Conservation (phyloP, 148 eudicot species). For the Chenopodium berlandieri region DNA sequence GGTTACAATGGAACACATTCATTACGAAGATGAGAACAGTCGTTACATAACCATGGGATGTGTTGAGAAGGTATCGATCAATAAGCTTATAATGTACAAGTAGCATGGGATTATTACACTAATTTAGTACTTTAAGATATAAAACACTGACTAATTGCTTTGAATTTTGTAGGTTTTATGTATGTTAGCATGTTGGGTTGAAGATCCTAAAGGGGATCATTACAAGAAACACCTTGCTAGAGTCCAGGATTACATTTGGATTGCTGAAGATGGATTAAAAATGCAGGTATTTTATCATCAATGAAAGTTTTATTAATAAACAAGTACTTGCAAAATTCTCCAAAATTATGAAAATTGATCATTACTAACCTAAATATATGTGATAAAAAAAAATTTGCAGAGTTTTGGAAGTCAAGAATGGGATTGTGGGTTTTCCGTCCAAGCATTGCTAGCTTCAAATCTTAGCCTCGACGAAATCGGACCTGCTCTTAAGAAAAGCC, state of each 20-base stretch:
- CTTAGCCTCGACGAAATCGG: slow-evolving; percentile 30
- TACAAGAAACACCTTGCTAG: slow-evolving; percentile 34
- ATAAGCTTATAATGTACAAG: too few relatives aligned
- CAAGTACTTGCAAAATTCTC: too few relatives aligned
- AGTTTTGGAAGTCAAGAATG: slow-evolving; percentile 47
- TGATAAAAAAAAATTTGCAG: background rate
- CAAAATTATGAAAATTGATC: too few relatives aligned
- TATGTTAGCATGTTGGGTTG: slow-evolving; percentile 36
- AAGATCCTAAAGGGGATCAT: slow-evolving; percentile 24
- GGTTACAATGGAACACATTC: slow-evolving; percentile 29
- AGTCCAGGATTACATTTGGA: slow-evolving; percentile 32
- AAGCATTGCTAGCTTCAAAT: slow-evolving; percentile 43
- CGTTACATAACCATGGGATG: slow-evolving; percentile 29
- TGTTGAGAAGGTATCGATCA: slow-evolving; percentile 6
- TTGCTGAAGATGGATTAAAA: slow-evolving; percentile 34
- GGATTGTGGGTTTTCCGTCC: slow-evolving; percentile 47
- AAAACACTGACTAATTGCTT: too few relatives aligned
- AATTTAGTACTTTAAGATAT: too few relatives aligned
- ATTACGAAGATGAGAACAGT: slow-evolving; percentile 35
- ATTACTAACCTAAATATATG: too few relatives aligned
- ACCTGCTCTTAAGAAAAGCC: slow-evolving; percentile 35
- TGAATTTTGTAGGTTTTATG: slow-evolving; percentile 20
- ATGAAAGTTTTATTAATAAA: too few relatives aligned
- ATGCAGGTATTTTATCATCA: slow-evolving; percentile 2
- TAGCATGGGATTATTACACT: too few relatives aligned